phyloP scores from a whole-genome alignment of 2,329 filamentous ascomycete genomes.

The Leptoxyphium fumago region DNA sequence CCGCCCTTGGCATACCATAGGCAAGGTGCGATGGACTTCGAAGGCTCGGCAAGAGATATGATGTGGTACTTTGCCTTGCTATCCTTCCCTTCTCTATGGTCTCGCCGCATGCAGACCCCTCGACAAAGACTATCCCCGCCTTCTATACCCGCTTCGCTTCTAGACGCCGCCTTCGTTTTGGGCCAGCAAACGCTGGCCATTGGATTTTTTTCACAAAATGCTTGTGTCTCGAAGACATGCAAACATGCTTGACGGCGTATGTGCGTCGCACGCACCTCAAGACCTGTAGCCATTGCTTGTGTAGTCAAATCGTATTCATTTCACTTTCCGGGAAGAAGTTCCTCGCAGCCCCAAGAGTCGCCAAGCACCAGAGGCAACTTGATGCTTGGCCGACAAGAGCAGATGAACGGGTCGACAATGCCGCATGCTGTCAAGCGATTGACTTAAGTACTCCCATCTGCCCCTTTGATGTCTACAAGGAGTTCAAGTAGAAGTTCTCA shows the following conservation, averaged over 20 bases:
- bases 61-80: neutral
- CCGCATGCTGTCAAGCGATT: neutral
- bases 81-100: neutral
- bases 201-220: neutral
- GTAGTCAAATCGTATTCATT: neutral
- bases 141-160: neutral
- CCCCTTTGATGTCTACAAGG: neutral
- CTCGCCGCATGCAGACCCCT: neutral
- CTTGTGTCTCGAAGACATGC: neutral
- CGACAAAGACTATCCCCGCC: neutral
- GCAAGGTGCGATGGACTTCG: neutral
- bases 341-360: neutral
- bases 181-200: neutral
- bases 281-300: neutral
- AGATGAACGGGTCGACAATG: neutral
- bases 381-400: neutral
- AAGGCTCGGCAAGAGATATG: neutral
- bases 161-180: neutral
- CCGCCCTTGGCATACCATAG: neutral
- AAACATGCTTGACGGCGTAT: neutral
- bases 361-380: neutral
- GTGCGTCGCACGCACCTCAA: neutral
- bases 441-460: neutral
- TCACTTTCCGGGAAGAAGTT: neutral
- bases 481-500: neutral